Base-by-base conservation (phyloP, 2,329 filamentous ascomycete species). In the Ramularia collo-cygni region DNA sequence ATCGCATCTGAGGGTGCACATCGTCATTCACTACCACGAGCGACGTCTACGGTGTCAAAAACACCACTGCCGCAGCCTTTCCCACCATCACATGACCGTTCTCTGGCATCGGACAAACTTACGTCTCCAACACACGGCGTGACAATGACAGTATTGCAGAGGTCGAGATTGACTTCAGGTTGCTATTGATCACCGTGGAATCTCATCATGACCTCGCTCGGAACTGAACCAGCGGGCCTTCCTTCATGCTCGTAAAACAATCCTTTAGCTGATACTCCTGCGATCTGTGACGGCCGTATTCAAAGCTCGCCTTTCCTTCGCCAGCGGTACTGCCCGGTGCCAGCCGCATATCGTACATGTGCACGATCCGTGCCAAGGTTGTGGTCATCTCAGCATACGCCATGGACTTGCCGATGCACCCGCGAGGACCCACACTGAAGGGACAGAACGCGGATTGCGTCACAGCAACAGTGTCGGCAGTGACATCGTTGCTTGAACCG, bases 351-450 rank as follows among this genome's bases (percentile, higher is more conserved):
- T 51, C 48, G 27, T 49, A 51, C 34, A 51, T 29, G 28, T 36
- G 46, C 9, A 49, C 30, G 27, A 43, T 35, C 9, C 46, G 29
- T 5, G 46, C 48, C n/a, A 51, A 28, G 10, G 48, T 43, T 7
- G 43, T 26, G n/a, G 36, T 48, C 18, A 51, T 35, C 37, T 51
- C 46, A n/a, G 46, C 38, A 8, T 49, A 51, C 4, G 48, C 48
- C 48, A 49, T 46, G 2, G 46, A 39, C 38, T 51, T 49, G 1
- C 48, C 48, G 24, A 51, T 51, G 26, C 48, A 51, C 6, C 48
- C 46, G 24, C 48, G 26, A 26, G 48, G 43, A 8, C 48, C 48
- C 7, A 51, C 38, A 16, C 41, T 45, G 10, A 51, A 51, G 4
- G 48, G 48, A 10, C 46, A 49, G 28, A 51, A 51, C 3, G 48